Base-by-base conservation (phyloP, 225 moss, liverwort and hornwort genomes). In the Straminergon stramineum region DNA sequence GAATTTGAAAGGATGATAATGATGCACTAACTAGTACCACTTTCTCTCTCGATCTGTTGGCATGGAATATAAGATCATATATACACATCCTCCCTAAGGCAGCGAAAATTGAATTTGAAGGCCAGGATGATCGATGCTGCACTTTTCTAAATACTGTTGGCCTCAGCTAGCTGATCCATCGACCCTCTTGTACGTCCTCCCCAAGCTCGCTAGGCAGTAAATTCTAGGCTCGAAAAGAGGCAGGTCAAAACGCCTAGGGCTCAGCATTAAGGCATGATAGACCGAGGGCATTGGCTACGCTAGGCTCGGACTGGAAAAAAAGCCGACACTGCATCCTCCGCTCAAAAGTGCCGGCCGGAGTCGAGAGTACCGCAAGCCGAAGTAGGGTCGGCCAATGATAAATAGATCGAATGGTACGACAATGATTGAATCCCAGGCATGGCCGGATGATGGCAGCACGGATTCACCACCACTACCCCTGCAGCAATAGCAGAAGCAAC, bases 321-420 rank as follows among this genome's bases (percentile, higher is more conserved):
- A 80, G 60, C 39, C 81, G 60, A 30, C 81, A 60, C 30, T 79
- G n/a, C 60, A 60, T 81, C 81, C 30, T 41, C 28, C 30, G 18
- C 60, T 41, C 39, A 18, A 60, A 60, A 60, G 18, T 7, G 39
- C 12, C 80, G 28, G 37, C 60, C 65, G 65, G 31, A 48, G 48
- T 48, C 48, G 17, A 41, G 81, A 39, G 60, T 81, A 13, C 58
- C 45, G 22, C 41, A 34, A 23, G 43, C 86, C 39, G 66, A 39
- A 53, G 89, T 89, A 74, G 90, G 90, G 86, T 86, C 90, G 81
- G 81, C 86, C 53, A 69, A 82, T 90, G 85, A 90, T 82, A 77
- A 81, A 89, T 67, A 48, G 89, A 62, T 62, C 43, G 82, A 77
- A 77, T 77, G 89, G 84, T 78, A 80, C 52, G 57, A 87, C 39